phyloP scores from a whole-genome alignment of 345 rosid genomes.

The Arabis hirsuta region DNA sequence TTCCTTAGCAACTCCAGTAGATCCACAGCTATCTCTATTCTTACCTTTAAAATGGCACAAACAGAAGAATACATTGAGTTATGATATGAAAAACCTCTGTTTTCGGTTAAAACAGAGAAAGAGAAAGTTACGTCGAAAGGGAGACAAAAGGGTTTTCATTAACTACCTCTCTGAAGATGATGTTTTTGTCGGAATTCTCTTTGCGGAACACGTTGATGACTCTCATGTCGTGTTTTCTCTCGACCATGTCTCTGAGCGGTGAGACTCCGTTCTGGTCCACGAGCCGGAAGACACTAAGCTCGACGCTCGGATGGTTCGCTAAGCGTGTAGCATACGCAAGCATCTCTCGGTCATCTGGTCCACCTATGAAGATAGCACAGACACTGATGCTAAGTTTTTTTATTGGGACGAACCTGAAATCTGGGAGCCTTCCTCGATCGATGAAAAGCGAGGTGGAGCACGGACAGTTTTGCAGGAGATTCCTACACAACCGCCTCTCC shows the following conservation, averaged over 20 bases:
- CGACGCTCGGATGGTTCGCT: constrained; percentile 34
- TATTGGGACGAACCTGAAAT: constrained; percentile 39
- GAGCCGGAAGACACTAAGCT: constrained; percentile 39
- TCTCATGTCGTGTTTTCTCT: constrained; percentile 39
- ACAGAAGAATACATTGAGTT: constrained; percentile 7
- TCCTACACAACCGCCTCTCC: constrained; percentile 34
- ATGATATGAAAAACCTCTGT: not conserved
- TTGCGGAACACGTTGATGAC: constrained; percentile 42
- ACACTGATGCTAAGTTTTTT: constrained; percentile 30
- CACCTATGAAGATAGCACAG: constrained; percentile 50
- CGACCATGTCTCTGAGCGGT: constrained; percentile 35
- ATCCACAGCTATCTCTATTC: constrained; percentile 36
- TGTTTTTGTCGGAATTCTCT: constrained; percentile 4
- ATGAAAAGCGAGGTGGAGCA: constrained; percentile 46
- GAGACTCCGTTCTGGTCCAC: constrained; percentile 17
- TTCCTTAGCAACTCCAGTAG: constrained; percentile 30
- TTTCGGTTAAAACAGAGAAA: not conserved
- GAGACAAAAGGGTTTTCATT: not conserved
- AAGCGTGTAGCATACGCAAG: constrained; percentile 49
- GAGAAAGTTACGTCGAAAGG: too few relatives aligned
- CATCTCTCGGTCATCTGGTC: constrained; percentile 57
- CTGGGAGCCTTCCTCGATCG: constrained; percentile 46
- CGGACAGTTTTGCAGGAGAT: constrained; percentile 41
- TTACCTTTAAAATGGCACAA: constrained; percentile 32
- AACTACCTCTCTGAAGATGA: constrained; percentile 34